Conservation (phyloP, 2,329 filamentous ascomycete species). For the Colletotrichum eleusines region DNA sequence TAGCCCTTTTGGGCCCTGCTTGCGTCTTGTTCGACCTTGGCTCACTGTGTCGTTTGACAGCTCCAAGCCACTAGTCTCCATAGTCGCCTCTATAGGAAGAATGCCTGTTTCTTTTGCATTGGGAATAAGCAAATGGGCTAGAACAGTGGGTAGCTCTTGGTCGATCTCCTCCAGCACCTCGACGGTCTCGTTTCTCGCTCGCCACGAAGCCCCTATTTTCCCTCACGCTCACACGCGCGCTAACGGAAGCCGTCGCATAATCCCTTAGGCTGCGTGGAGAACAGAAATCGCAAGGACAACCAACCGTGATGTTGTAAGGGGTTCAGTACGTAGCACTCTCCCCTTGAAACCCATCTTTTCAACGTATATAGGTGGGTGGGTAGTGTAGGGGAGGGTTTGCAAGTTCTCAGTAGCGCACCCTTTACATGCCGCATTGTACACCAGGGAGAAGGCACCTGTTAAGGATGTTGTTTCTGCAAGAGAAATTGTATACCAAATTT, state of each 20-base stretch:
- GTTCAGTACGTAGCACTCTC: neutral
- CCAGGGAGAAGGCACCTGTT: neutral
- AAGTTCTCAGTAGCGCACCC: neutral
- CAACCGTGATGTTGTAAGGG: neutral
- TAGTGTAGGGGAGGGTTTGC: neutral
- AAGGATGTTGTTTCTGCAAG: neutral
- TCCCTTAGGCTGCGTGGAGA: no score
- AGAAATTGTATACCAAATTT: neutral
- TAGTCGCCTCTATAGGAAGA: neutral
- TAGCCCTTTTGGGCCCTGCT: no score
- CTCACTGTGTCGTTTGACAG: neutral
- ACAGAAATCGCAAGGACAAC: no score
- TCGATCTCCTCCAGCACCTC: neutral
- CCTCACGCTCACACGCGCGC: no score
- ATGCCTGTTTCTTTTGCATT: neutral
- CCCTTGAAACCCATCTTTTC: no score
- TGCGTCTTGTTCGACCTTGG: neutral
- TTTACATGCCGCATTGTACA: neutral
- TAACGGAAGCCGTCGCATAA: no score
- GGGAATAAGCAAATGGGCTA: neutral
- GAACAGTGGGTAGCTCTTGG: neutral
- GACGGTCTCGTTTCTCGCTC: neutral
- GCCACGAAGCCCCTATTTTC: no score
- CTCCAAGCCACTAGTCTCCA: neutral
- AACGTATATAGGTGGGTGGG: neutral